Percentiles rank a stretch among this genome's conserved stretches.
These are phyloP conservation scores for Rusavskia elegans DNA, from an alignment of 495 filamentous ascomycete genomes.

Conservation along the genomic window DNA sequence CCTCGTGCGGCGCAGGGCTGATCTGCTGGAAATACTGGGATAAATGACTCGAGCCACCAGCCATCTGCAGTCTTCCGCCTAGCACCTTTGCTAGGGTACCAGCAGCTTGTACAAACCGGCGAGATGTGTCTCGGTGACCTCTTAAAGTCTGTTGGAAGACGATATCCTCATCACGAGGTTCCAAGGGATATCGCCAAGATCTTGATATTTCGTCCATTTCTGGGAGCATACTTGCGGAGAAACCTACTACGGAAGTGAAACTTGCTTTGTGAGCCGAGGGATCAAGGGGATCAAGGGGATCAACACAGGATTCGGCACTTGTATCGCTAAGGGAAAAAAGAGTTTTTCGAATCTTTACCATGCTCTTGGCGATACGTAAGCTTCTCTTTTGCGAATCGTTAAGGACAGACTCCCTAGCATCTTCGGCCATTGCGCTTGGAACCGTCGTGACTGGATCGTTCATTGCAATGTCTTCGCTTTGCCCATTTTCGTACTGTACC, in stretches of 20 bases:
- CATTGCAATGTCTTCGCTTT: slow-evolving; percentile 35
- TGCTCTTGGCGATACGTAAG: slow-evolving; percentile 35
- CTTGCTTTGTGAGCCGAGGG: slow-evolving; percentile 20
- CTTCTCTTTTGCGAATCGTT: slow-evolving; percentile 35
- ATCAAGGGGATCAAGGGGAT: slow-evolving; percentile 16
- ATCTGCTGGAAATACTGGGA: slow-evolving; percentile 29
- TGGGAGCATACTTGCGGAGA: slow-evolving; percentile 32
- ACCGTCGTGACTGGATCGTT: slow-evolving; percentile 17
- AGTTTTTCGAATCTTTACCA: slow-evolving; percentile 40
- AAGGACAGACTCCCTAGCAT: slow-evolving; percentile 26
- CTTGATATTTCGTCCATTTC: slow-evolving; percentile 40
- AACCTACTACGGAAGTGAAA: slow-evolving; percentile 32
- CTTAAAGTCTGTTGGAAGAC: slow-evolving; percentile 39
- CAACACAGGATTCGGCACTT: slow-evolving; percentile 13
- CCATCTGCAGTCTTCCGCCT: slow-evolving; percentile 28
- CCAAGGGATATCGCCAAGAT: slow-evolving; percentile 43
- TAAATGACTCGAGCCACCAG: slow-evolving; percentile 16
- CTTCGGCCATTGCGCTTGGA: slow-evolving; percentile 20
- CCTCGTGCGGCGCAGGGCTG: slow-evolving; percentile 31
- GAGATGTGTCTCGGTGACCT: slow-evolving; percentile 37
- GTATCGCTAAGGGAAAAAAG: slow-evolving; percentile 37
- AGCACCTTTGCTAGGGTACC: slow-evolving; percentile 42
- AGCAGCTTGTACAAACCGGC: slow-evolving; percentile 53
- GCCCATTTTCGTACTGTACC: slow-evolving; percentile 47
- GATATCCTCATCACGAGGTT: slow-evolving; percentile 36